phyloP scores from a whole-genome alignment of 148 eudicot genomes.

The Rhododendron molle region DNA sequence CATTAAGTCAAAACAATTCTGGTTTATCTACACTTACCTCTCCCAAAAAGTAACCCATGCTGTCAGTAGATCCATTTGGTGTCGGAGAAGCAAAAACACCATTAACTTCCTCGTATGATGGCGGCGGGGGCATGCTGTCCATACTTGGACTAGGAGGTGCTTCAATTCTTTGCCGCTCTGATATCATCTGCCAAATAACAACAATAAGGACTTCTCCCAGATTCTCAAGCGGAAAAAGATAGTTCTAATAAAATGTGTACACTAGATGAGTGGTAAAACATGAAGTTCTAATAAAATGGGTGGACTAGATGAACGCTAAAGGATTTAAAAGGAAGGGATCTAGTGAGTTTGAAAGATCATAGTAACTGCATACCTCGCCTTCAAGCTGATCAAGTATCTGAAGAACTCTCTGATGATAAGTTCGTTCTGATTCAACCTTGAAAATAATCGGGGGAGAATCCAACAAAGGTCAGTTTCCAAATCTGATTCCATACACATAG shows the following conservation, averaged over 20 bases:
- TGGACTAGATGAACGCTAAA: background rate
- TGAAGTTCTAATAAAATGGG: background rate
- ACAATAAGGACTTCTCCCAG: slow-evolving; percentile 1
- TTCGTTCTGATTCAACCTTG: slow-evolving; percentile 89
- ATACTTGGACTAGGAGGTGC: slow-evolving; percentile 73
- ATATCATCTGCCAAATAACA: slow-evolving; percentile 54
- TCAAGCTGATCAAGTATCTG: slow-evolving; percentile 90
- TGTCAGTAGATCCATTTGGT: slow-evolving; percentile 71
- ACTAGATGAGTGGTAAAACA: background rate
- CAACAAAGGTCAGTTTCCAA: slow-evolving; percentile 1
- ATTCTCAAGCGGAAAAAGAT: background rate
- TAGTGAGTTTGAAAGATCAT: background rate
- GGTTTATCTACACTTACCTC: slow-evolving; percentile 48
- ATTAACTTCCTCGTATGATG: slow-evolving; percentile 79
- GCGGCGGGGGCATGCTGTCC: slow-evolving; percentile 70
- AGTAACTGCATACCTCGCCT: slow-evolving; percentile 63
- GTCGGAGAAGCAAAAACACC: slow-evolving; percentile 52
- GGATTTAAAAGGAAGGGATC: background rate
- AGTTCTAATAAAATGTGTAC: background rate
- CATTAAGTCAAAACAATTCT: background rate
- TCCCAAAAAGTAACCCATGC: slow-evolving; percentile 85
- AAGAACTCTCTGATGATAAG: slow-evolving; percentile 87
- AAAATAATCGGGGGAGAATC: slow-evolving; percentile 13
- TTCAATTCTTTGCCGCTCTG: slow-evolving; percentile 90
- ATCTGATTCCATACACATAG: background rate